Conservation (phyloP, 495 filamentous ascomycete genomes). For the Tuber microsphaerosporum region DNA sequence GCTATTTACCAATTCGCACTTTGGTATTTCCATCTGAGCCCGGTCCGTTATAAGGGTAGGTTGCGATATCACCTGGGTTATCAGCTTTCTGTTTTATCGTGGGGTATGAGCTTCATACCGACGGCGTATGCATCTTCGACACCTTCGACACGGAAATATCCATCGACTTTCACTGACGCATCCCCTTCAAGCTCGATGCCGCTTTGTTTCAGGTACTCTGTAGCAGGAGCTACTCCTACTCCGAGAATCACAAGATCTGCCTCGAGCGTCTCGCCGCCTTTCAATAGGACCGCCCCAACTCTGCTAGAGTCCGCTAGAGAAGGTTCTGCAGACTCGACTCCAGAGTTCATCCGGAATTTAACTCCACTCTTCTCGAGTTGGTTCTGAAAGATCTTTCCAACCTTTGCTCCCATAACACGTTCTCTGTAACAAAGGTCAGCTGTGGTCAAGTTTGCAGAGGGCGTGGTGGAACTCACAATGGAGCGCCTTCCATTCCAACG, state of each 20-base stretch:
- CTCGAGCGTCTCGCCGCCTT: slow-evolving; percentile 73
- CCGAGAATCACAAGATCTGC: slow-evolving; percentile 89
- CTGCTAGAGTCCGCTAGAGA: slow-evolving; percentile 56
- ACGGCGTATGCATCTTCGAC: slow-evolving; percentile 81
- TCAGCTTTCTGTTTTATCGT: not conserved
- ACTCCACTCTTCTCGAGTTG: slow-evolving; percentile 76
- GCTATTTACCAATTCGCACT: slow-evolving; percentile 26
- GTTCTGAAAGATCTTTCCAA: slow-evolving; percentile 71
- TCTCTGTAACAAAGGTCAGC: slow-evolving; percentile 45
- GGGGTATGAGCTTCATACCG: slow-evolving; percentile 40
- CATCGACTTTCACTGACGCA: slow-evolving; percentile 70
- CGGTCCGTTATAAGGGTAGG: slow-evolving; percentile 87
- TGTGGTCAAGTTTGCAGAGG: not conserved
- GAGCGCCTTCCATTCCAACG: slow-evolving; percentile 82
- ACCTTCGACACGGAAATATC: slow-evolving; percentile 64
- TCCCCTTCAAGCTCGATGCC: slow-evolving; percentile 65
- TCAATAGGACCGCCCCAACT: slow-evolving; percentile 75
- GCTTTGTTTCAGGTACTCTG: slow-evolving; percentile 69
- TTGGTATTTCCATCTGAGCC: slow-evolving; percentile 52
- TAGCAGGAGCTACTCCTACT: slow-evolving; percentile 80
- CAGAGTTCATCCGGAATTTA: slow-evolving; percentile 73
- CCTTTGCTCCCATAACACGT: slow-evolving; percentile 72
- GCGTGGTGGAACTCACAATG: slow-evolving; percentile 46
- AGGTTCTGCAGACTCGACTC: slow-evolving; percentile 71
- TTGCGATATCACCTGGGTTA: slow-evolving; percentile 69